Evolutionary conservation across 768 basidiomycete species (phyloP).

Genomic region (Mycena floridula): DNA sequence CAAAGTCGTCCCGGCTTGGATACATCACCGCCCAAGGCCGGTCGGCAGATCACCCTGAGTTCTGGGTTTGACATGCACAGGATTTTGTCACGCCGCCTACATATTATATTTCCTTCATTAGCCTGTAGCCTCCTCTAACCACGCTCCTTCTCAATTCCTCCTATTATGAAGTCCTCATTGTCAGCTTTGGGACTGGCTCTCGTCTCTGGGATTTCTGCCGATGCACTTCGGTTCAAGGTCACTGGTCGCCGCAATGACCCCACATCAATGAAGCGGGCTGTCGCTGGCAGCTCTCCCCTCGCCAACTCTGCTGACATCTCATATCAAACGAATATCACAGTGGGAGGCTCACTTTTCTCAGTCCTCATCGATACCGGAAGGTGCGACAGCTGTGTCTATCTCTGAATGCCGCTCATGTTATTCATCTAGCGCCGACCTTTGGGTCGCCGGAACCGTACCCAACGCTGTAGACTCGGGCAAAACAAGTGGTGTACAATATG

Average conservation of each 20-base stretch:
- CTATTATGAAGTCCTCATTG: not conserved
- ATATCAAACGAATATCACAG: conserved; percentile 31
- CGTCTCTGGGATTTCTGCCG: not conserved
- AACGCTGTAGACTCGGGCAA: conserved; percentile 31
- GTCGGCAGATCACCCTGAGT: too few species aligned
- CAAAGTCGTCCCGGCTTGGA: too few species aligned
- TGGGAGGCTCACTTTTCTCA: conserved; percentile 28
- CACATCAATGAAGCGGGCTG: conserved; percentile 11
- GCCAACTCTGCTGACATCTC: conserved; percentile 31
- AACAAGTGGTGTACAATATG: conserved; percentile 41
- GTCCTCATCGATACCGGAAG: conserved; percentile 45
- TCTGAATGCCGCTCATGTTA: not conserved
- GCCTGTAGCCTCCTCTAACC: too few species aligned
- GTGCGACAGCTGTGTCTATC: conserved; percentile 16
- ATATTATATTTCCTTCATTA: too few species aligned
- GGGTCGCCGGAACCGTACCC: conserved; percentile 43
- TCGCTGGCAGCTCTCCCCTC: conserved; percentile 12
- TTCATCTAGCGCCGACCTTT: conserved; percentile 54
- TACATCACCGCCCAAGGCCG: too few species aligned
- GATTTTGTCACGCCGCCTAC: too few species aligned
- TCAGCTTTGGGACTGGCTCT: not conserved
- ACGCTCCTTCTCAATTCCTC: not conserved
- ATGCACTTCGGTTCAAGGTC: conserved; percentile 5
- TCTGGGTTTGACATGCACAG: too few species aligned
- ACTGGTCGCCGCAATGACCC: conserved; percentile 10